phyloP scores from a whole-genome alignment of 306 rosid species.

The Hylodesmum podocarpum region DNA sequence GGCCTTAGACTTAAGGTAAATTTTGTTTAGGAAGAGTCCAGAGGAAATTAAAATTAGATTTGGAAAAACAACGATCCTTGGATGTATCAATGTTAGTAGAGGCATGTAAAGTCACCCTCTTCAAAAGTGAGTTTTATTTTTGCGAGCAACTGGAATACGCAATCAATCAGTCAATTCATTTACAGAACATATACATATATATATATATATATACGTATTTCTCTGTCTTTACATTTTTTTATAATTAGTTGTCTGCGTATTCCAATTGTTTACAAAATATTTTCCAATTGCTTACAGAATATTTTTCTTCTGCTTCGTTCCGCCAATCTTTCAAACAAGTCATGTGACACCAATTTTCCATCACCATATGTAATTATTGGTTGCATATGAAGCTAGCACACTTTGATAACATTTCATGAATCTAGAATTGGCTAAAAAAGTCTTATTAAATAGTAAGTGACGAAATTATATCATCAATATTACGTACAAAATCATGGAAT shows the following conservation, averaged over 20 bases:
- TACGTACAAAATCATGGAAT: slow-evolving; percentile 4
- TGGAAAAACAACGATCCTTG: not conserved
- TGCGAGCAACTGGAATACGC: too few relatives aligned
- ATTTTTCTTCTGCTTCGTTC: not conserved
- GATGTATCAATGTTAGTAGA: slow-evolving; percentile 37
- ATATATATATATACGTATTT: too few relatives aligned
- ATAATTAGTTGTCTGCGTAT: too few relatives aligned
- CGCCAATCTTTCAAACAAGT: slow-evolving; percentile 31
- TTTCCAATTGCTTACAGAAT: too few relatives aligned
- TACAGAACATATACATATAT: too few relatives aligned
- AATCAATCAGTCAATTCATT: too few relatives aligned
- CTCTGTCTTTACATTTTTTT: too few relatives aligned
- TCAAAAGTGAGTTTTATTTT: too few relatives aligned
- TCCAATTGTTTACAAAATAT: too few relatives aligned
- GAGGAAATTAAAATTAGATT: not conserved
- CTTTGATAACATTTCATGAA: slow-evolving; percentile 14
- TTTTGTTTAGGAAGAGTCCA: not conserved
- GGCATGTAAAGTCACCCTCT: slow-evolving; percentile 33
- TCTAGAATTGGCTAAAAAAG: not conserved
- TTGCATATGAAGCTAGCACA: slow-evolving; percentile 24
- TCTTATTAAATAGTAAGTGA: slow-evolving; percentile 4
- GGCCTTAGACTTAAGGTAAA: not conserved
- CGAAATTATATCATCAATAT: slow-evolving; percentile 34
- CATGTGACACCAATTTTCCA: slow-evolving; percentile 35
- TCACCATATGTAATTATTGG: slow-evolving; percentile 9